Conservation (phyloP, 2,329 filamentous ascomycete genomes). For the Diplocarpon rosae region DNA sequence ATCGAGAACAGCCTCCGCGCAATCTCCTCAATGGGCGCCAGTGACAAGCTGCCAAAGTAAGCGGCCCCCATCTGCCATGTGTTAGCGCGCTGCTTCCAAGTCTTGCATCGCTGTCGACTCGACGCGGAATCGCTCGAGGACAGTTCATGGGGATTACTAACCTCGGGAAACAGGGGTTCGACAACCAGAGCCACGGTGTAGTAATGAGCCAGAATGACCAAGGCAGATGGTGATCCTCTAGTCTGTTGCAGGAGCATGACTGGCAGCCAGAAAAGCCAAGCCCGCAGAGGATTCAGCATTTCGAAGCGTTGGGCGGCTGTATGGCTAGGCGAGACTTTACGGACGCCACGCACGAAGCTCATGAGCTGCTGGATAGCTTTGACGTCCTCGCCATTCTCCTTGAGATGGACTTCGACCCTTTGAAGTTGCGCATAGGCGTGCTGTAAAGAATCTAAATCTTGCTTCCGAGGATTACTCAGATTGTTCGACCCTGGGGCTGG, state of each 20-base stretch:
- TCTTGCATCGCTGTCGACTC: no score
- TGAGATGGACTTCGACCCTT: conserved; percentile 56
- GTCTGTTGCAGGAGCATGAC: conserved; percentile 71
- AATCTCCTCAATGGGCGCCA: conserved; percentile 79
- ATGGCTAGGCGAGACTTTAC: conserved; percentile 57
- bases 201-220: conserved; percentile 81
- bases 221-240: conserved; percentile 62
- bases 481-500: conserved; percentile 47
- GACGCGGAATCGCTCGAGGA: no score
- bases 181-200: conserved; percentile 81
- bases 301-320: conserved; percentile 79
- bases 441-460: conserved; percentile 59
- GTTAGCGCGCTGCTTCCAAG: no score
- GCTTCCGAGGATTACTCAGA: conserved; percentile 51
- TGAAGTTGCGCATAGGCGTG: conserved; percentile 56
- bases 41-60: conserved; percentile 75
- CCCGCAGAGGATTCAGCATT: conserved; percentile 74
- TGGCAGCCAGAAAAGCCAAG: conserved; percentile 94
- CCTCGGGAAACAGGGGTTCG: conserved; percentile 84
- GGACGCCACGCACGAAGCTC: conserved; percentile 60
- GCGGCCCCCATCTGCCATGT: no score
- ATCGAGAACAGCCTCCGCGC: conserved; percentile 61
- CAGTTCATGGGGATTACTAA: no score
- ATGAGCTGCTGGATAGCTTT: conserved; percentile 59
- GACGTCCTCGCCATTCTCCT: conserved; percentile 57